phyloP scores from a whole-genome alignment of 1,284 basidiomycete genomes.

The Tilletia caries region DNA sequence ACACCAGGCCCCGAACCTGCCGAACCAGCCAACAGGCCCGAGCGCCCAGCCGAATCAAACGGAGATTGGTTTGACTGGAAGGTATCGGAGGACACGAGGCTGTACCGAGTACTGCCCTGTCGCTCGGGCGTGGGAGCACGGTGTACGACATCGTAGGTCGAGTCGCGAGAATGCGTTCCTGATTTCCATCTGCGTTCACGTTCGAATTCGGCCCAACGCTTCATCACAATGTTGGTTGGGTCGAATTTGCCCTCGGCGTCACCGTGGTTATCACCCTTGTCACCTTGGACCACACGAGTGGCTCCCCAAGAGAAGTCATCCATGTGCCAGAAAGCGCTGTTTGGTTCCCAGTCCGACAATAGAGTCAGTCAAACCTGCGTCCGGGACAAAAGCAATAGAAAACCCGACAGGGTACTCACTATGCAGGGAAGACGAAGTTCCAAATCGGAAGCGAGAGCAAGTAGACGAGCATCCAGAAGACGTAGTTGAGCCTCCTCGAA shows the following conservation, averaged over 20 bases:
- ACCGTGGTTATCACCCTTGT: slow-evolving; percentile 47
- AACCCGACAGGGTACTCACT: slow-evolving; percentile 17
- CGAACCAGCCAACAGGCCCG: background rate
- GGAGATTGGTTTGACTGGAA: slow-evolving; percentile 39
- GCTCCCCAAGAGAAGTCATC: slow-evolving; percentile 57
- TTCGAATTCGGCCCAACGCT: slow-evolving; percentile 98
- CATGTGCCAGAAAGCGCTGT: slow-evolving; percentile 54
- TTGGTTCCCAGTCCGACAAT: background rate
- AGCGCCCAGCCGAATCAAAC: slow-evolving; percentile 4
- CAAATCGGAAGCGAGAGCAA: slow-evolving; percentile 56
- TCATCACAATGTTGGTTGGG: slow-evolving; percentile 94
- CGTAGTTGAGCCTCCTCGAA: slow-evolving; percentile 55
- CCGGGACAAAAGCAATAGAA: background rate
- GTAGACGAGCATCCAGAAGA: slow-evolving; percentile 58
- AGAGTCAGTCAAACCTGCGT: background rate
- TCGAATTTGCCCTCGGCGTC: slow-evolving; percentile 78
- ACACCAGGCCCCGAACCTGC: background rate
- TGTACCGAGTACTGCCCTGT: slow-evolving; percentile 42
- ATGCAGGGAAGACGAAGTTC: slow-evolving; percentile 55
- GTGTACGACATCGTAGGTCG: slow-evolving; percentile 61
- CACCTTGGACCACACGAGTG: slow-evolving; percentile 54
- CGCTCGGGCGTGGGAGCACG: slow-evolving; percentile 42
- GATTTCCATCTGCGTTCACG: slow-evolving; percentile 88
- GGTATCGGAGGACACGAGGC: slow-evolving; percentile 39
- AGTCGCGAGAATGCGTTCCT: slow-evolving; percentile 78